Evolutionary conservation across 345 rosid genomes (phyloP).

Genomic region (Salix suchowensis): DNA sequence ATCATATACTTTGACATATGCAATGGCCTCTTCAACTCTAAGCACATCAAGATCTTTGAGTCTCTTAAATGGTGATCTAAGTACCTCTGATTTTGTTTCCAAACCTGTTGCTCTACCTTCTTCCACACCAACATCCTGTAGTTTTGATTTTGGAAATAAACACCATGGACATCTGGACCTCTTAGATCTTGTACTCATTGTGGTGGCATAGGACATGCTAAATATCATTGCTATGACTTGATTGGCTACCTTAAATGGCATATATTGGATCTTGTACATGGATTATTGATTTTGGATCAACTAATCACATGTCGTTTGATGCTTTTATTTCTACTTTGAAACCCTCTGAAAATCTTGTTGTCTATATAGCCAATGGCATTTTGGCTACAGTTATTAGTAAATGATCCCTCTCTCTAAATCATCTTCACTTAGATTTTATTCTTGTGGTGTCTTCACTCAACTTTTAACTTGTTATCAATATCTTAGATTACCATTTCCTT

Average conservation of each 20-base stretch:
- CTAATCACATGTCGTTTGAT: conserved; percentile 1
- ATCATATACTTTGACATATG: no score
- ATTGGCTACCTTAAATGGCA: neutral
- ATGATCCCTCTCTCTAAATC: neutral
- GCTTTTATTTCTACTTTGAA: neutral
- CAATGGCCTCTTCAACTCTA: no score
- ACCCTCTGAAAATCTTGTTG: neutral
- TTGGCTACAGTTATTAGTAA: neutral
- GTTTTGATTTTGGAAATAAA: neutral
- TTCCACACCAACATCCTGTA: neutral
- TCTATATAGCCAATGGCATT: neutral
- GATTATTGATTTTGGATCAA: conserved; percentile 8
- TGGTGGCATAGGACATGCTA: neutral
- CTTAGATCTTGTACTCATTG: neutral
- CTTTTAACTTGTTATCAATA: neutral
- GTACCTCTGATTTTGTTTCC: neutral
- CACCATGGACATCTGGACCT: no score
- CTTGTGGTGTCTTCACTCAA: neutral
- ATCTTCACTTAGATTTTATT: neutral
- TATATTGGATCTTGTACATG: neutral
- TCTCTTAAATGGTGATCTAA: neutral
- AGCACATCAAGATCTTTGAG: neutral
- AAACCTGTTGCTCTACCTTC: no score
- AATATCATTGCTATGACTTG: neutral
- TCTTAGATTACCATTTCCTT: neutral